Percentiles rank a stretch among this genome's conserved stretches.
Evolutionary conservation across 2,329 filamentous ascomycete genomes (phyloP).

Genomic region (Berkeleyomyces basicola): DNA sequence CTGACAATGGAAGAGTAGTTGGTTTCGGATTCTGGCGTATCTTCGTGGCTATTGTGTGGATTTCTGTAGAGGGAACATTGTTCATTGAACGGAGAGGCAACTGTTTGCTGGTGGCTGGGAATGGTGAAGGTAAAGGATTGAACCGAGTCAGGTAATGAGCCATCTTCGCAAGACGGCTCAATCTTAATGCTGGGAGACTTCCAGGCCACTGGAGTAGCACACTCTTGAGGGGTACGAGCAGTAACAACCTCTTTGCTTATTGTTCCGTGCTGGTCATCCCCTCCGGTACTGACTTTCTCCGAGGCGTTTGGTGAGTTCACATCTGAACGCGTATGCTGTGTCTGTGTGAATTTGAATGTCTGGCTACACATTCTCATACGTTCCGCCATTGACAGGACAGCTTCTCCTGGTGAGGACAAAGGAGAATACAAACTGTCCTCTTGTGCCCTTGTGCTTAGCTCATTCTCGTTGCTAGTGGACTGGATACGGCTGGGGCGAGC

Average conservation of each 20-base stretch:
- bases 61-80: background rate
- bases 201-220: too few relatives aligned
- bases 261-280: too few relatives aligned
- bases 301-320: too few relatives aligned
- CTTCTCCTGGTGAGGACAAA: conserved; percentile 14
- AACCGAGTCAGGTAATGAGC: background rate
- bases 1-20: background rate
- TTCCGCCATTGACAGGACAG: conserved; percentile 38
- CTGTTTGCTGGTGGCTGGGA: background rate
- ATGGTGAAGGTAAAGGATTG: background rate
- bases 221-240: too few relatives aligned
- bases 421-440: background rate
- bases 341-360: conserved; percentile 33
- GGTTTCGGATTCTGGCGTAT: background rate
- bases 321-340: too few relatives aligned
- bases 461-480: background rate
- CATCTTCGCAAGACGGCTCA: too few relatives aligned
- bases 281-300: too few relatives aligned
- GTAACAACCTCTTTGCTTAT: too few relatives aligned
- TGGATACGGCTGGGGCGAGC: background rate
- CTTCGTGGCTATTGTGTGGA: background rate
- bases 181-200: too few relatives aligned
- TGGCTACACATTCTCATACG: conserved; percentile 38
- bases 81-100: background rate
- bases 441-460: conserved; percentile 16